Evolutionary conservation across 331 rosid genomes (phyloP).

Genomic region (Stylosanthes scabra): DNA sequence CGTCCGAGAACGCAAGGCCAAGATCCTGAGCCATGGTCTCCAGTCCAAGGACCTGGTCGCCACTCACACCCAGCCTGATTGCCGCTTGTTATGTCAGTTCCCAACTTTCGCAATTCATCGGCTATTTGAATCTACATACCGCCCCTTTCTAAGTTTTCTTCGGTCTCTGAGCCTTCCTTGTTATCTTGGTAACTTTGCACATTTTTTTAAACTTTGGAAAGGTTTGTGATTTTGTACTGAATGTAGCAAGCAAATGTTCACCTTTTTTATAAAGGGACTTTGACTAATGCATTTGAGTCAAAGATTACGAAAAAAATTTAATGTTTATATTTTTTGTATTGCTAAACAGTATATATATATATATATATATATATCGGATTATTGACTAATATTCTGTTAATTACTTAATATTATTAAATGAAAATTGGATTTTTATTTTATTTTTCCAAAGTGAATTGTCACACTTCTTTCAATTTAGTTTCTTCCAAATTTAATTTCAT

Average conservation of each 20-base stretch:
- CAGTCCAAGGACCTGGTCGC: conserved; percentile 77
- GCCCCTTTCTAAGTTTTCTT: conserved; percentile 67
- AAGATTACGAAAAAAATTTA: conserved; percentile 69
- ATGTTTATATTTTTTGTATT: too few species aligned
- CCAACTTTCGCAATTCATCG: neutral
- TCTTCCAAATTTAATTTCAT: too few species aligned
- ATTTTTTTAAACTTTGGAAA: neutral
- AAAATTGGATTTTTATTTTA: too few species aligned
- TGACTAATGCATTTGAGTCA: conserved; percentile 90
- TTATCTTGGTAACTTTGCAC: too few species aligned
- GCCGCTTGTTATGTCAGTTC: conserved; percentile 82
- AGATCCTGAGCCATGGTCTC: conserved; percentile 58
- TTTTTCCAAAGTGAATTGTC: too few species aligned
- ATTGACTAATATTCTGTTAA: too few species aligned
- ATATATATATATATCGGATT: too few species aligned
- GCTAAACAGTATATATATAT: too few species aligned
- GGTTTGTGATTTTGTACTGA: neutral
- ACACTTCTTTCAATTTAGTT: too few species aligned
- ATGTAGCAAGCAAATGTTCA: conserved; percentile 90
- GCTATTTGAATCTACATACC: neutral
- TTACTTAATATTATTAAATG: too few species aligned
- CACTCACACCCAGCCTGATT: conserved; percentile 85
- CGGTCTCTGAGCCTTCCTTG: neutral
- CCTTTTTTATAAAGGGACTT: conserved; percentile 88
- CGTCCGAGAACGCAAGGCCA: conserved; percentile 64